Evolutionary conservation across 306 rosid genomes (phyloP).

Genomic region (Citrullus mucosospermus): DNA sequence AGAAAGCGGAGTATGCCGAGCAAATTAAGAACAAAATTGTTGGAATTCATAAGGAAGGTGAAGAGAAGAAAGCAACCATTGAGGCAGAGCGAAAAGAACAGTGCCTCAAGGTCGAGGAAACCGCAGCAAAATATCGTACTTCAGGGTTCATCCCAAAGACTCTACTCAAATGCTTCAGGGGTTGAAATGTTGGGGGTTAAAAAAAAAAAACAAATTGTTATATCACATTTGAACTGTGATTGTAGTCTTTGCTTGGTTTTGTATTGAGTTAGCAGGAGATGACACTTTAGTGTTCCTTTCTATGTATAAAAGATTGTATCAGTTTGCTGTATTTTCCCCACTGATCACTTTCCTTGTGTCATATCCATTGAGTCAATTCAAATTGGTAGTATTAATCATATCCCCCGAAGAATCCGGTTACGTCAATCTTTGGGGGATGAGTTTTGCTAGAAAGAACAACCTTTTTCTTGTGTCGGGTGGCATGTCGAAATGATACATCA

Average conservation of each 20-base stretch:
- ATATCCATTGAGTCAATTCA: not conserved
- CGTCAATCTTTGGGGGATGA: not conserved
- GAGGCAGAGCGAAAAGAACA: constrained; percentile 2
- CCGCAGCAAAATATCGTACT: constrained; percentile 5
- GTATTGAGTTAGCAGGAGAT: not conserved
- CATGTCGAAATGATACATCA: not conserved
- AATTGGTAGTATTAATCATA: not conserved
- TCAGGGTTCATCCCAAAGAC: constrained; percentile 2
- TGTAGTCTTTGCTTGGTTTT: not conserved
- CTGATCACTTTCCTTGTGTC: not conserved
- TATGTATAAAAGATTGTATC: not conserved
- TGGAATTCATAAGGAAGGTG: constrained; percentile 3
- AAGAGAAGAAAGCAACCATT: constrained; percentile 11
- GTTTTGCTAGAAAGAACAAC: not conserved
- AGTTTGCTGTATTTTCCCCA: not conserved
- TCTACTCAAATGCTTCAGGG: constrained; percentile 5
- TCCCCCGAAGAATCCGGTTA: not conserved
- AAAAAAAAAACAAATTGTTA: not conserved
- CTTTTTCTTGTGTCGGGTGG: not conserved
- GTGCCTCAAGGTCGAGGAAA: constrained; percentile 7
- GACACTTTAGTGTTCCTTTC: not conserved
- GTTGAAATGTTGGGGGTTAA: not conserved
- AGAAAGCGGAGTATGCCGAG: constrained; percentile 14
- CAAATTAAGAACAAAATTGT: constrained; percentile 5
- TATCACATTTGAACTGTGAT: not conserved